Evolutionary conservation across 2,329 filamentous ascomycete genomes (phyloP), one percentile per base, ranked within the genome.

Genomic region (Aspergillus sp.): DNA sequence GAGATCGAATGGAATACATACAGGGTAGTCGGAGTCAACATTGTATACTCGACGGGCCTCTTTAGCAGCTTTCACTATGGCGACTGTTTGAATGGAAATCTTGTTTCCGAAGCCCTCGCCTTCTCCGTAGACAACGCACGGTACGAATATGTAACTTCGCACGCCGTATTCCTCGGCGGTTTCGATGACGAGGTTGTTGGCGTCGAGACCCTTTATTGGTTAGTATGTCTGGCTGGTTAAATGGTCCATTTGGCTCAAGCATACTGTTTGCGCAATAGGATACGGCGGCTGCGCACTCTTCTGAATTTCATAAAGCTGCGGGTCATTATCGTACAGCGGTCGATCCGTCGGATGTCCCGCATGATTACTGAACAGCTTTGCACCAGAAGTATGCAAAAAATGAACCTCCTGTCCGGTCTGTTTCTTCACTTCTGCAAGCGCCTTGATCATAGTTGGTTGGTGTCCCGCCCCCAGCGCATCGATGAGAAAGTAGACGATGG

Each of bases 51-150:
- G 58, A 4, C 68, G 52, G 26, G 65, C 19, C 2, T 57, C 62
- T 37, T 66, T 67, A 0, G 73, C 76, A 0, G 74, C 72, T 27
- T 60, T 60, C 3, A 79, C 69, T 10, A 78, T 66, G 1, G 68
- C 72, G 0, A 71, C 69, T 0, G 71, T 76, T 51, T 79, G 75
- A 38, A 76, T 77, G 2, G 75, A 77, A 33, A 74, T 74, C 2
- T 43, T 47, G 48, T 78, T 77, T 2, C 74, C 73, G 44, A 77
- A 77, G 0, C 75, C 74, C 44, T 70, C 65, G 4, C 74, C 71
- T 43, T 68, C 59, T 6, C 75, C 75, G 48, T 75, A 78, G 10
- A 79, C 76, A 28, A 79, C 71, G 50, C 76, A 79, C 1, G 76
- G 76, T 0, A 59, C 60, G 53, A 79, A 78, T n/a, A 79, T 69